Conservation (phyloP, 1,284 basidiomycete species). For the Phlebopus sp. region DNA sequence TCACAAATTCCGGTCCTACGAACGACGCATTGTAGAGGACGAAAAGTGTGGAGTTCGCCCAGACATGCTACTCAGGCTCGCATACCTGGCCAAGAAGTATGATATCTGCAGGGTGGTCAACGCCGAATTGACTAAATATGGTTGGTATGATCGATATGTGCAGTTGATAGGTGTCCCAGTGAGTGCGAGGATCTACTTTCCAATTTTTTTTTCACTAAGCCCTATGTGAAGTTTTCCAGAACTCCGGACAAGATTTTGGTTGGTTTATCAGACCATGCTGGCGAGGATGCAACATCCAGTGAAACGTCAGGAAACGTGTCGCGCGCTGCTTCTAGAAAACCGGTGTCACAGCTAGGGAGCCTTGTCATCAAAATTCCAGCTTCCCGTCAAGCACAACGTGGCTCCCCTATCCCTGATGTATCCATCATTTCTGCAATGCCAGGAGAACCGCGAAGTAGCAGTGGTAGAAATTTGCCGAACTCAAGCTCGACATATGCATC, state of each 20-base stretch:
- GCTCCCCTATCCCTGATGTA: not conserved
- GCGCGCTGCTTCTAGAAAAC: not conserved
- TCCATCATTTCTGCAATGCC: too few relatives aligned
- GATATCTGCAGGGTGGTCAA: slow-evolving; percentile 43
- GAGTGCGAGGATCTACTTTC: slow-evolving; percentile 4
- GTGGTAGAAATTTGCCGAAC: too few relatives aligned
- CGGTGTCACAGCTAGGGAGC: not conserved
- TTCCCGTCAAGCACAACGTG: not conserved
- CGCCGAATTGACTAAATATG: slow-evolving; percentile 32
- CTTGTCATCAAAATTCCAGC: not conserved
- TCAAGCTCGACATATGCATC: too few relatives aligned
- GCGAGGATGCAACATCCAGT: slow-evolving; percentile 4
- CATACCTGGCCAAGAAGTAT: slow-evolving; percentile 42
- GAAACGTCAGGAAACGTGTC: not conserved
- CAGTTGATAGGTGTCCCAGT: slow-evolving; percentile 25
- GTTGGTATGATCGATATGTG: slow-evolving; percentile 50
- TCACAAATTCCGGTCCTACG: slow-evolving; percentile 24
- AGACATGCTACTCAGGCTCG: slow-evolving; percentile 33
- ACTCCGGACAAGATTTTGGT: slow-evolving; percentile 14
- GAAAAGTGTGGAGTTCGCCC: slow-evolving; percentile 37
- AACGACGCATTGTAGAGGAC: slow-evolving; percentile 24
- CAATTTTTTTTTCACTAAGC: not conserved
- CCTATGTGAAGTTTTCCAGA: slow-evolving; percentile 19
- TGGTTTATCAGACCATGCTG: slow-evolving; percentile 12
- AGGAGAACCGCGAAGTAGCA: too few relatives aligned